Conservation (phyloP, 75 land plant species). For the Pseudotsuga menziesii region DNA sequence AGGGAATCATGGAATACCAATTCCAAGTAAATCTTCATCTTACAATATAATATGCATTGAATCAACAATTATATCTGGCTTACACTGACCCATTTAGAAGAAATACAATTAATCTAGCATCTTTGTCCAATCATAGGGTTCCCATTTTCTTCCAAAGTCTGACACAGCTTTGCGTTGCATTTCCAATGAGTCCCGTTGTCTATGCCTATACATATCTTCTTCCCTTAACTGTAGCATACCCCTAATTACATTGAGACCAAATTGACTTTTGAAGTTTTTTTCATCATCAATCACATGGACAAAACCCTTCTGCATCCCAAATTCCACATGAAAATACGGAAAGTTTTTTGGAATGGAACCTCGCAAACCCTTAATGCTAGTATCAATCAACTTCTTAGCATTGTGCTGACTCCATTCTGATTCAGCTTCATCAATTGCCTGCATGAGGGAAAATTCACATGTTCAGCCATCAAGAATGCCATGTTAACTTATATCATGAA, state of each 20-base stretch:
- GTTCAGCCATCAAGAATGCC: background rate
- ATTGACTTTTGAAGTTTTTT: conserved; percentile 47
- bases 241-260: conserved; percentile 79
- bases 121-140: conserved; percentile 90
- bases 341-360: conserved; percentile 82
- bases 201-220: conserved; percentile 68
- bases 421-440: conserved; percentile 99
- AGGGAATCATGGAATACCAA: background rate
- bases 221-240: conserved; percentile 74
- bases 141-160: conserved; percentile 67
- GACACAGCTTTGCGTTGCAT: conserved; percentile 53
- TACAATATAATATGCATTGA: background rate
- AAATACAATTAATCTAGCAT: conserved; percentile 44
- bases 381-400: conserved; percentile 90
- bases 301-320: conserved; percentile 80
- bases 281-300: conserved; percentile 97
- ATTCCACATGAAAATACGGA: conserved; percentile 95
- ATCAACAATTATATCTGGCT: conserved; percentile 12
- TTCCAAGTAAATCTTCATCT: background rate
- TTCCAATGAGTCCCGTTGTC: conserved; percentile 49
- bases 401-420: conserved; percentile 98
- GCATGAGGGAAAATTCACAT: conserved; percentile 10
- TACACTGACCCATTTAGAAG: conserved; percentile 28
- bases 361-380: conserved; percentile 72
- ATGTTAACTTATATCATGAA: background rate